Evolutionary conservation across 352 stramenopile species (phyloP), one percentile per base, ranked within the genome.

Genomic region (Pythium rhizo-oryzae): DNA sequence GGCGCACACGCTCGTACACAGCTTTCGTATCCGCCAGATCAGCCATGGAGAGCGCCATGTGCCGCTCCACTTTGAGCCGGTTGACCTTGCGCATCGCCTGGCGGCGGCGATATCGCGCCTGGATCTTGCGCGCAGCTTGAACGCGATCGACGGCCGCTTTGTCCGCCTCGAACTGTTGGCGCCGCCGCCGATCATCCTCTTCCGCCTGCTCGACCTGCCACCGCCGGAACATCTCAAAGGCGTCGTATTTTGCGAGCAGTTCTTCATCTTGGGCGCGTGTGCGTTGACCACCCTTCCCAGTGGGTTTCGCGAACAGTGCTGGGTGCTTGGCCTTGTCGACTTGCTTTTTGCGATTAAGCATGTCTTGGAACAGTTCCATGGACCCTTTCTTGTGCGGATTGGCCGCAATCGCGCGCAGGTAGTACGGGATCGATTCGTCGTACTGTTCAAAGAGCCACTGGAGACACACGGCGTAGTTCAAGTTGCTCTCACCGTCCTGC

Each of bases 391-490:
- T 88, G 63, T 89, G 80, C 15, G 85, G 85, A 37, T 92, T 75
- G 0, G 84, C 70, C 0, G 84, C 78, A n/a, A 94, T 71, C 1
- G 88, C 87, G 0, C 74, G 73, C 30, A 96, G 47, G 62, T 93
- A 96, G 67, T 91, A 85, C 53, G 65, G 70, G 15, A 74, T 79
- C 5, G 85, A 81, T 18, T 84, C 73, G 4, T 88, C 79, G 46
- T 90, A 89, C 56, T 89, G 78, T 4, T 77, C 73, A 60, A 85
- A 93, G 1, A 95, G 74, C 84, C 80, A 93, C 59, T 93, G 81
- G 12, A 89, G 28, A 55, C 85, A 92, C 9, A 84, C 80, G 0
- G 85, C 88, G 50, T 94, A 96, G 64, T 96, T 96, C 35, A 93
- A 60, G 60, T 92, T 85, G 28, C 79, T 87, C 62, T 94, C 82